Evolutionary conservation across 371 early-diverging fungal species (phyloP), one percentile per base, ranked within the genome.

Genomic region (Lichtheimia hyalospora): DNA sequence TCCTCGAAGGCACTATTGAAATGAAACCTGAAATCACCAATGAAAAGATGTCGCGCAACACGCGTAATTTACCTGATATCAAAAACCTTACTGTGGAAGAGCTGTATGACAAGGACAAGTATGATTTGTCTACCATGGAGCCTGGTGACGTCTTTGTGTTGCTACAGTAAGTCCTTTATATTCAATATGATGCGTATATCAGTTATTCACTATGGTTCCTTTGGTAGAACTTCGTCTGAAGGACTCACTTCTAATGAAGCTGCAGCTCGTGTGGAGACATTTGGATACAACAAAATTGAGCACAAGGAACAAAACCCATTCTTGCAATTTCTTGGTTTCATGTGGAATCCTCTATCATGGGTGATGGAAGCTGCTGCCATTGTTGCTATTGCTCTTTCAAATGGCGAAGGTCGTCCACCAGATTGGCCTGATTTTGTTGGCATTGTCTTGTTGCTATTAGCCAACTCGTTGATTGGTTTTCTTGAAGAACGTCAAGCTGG

Each of bases 391-490:
- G 89, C 75, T 20, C 74, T 89, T 44, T 85, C 86, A 61, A 89
- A 89, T 75, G 89, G 69, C 66, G 84, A 81, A 50, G 83, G 83
- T 48, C 52, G 71, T 52, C 73, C 90, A 5, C 89, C 88, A n/a
- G 90, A 93, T 74, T 93, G 90, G 87, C 79, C 83, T 55, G 93
- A 95, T 74, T 89, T 95, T 62, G 86, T 87, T 27, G 92, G 92
- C 77, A 87, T 95, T 66, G 74, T 92, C 13, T 69, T 89, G 49
- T 80, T 95, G 40, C 71, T 95, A 68, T 60, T 95, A 49, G 85
- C 83, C 61, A 95, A 95, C 79, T 89, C 95, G 43, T 70, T 78
- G 69, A 92, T 95, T 69, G 95, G 95, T 64, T 95, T 80, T 77
- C 73, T 83, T 69, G 92, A 95, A 78, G 95, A 94, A 80, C 85